A percentile compares a stretch with the other conserved stretches of the same genome.
Evolutionary conservation across 2,329 filamentous ascomycete genomes (phyloP).

Genomic region (Dactylellina drechsleri): DNA sequence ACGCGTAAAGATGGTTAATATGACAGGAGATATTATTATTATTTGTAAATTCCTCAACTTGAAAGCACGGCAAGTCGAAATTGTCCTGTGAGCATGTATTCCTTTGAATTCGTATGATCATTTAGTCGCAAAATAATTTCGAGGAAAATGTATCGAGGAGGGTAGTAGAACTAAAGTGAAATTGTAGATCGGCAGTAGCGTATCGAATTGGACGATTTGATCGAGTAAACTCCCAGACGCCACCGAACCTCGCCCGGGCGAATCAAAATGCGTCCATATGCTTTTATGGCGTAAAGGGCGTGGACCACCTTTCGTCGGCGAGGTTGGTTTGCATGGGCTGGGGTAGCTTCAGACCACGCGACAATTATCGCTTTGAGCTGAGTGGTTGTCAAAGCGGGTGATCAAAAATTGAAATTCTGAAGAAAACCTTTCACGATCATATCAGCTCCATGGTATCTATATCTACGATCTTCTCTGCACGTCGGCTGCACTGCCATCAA

Average conservation of each 20-base stretch:
- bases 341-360: slow-evolving; percentile 9
- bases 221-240: slow-evolving; percentile 7
- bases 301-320: slow-evolving; percentile 5
- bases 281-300: background rate
- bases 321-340: slow-evolving; percentile 14
- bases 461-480: slow-evolving; percentile 11
- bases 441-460: background rate
- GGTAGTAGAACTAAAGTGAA: too few relatives aligned
- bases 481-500: slow-evolving; percentile 7
- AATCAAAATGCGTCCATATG: slow-evolving; percentile 5
- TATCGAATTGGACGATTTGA: too few relatives aligned
- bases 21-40: too few relatives aligned
- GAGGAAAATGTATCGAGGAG: too few relatives aligned
- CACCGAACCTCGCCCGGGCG: background rate
- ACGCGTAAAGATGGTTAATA: too few relatives aligned
- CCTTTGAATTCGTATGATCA: too few relatives aligned
- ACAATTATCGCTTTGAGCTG: background rate
- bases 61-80: too few relatives aligned
- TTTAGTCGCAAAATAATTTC: too few relatives aligned
- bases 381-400: slow-evolving; percentile 7
- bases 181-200: too few relatives aligned
- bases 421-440: background rate
- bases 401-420: background rate
- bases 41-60: too few relatives aligned
- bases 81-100: too few relatives aligned